Base-by-base conservation (phyloP, 2,329 filamentous ascomycete species). In the Sporothrix curviconia region DNA sequence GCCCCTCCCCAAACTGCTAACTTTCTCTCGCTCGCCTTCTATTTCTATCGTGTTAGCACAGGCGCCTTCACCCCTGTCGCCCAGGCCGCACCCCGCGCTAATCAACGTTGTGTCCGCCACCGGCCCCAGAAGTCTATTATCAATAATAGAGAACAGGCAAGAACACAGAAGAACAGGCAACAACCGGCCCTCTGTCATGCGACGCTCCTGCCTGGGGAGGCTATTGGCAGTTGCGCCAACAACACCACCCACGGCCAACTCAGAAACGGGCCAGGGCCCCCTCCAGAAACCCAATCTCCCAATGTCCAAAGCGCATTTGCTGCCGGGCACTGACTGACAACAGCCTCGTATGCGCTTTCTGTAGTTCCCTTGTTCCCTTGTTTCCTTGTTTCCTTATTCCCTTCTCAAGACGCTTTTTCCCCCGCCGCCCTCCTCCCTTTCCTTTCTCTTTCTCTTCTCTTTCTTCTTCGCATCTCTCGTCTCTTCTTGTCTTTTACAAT, bases 91-190 rank as follows among this genome's bases (percentile, higher is more conserved):
- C 58, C 56, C 58, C 58, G 60, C 60, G 58, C 60, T 59, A 62
- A 52, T 25, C 52, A 36, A 39, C 52, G 36, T 40, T 52, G 34
- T 59, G 34, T 24, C 50, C 40, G 37, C 47, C 58, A 17, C 46
- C 36, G 37, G 57, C 39, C 52, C 55, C 39, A 47, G 39, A 61
- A 61, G 52, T 57, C 53, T 60, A 60, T 58, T 60, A 62, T 59
- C 58, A 57, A 59, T 59, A 62, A 53, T 51, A 42, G 44, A 57
- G 55, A 62, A 62, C 60, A 61, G 60, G 60, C 56, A 61, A 61
- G 55, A 58, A 60, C 46, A 37, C 42, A 30, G 40, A 37, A 54
- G 55, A 61, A 61, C 58, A 62, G 60, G 60, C 60, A 62, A 62
- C 58, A 53, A 59, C 52, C 15, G 30, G 19, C 36, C 43, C 34